phyloP scores from a whole-genome alignment of 768 basidiomycete genomes.

The Dentipellis sp. region DNA sequence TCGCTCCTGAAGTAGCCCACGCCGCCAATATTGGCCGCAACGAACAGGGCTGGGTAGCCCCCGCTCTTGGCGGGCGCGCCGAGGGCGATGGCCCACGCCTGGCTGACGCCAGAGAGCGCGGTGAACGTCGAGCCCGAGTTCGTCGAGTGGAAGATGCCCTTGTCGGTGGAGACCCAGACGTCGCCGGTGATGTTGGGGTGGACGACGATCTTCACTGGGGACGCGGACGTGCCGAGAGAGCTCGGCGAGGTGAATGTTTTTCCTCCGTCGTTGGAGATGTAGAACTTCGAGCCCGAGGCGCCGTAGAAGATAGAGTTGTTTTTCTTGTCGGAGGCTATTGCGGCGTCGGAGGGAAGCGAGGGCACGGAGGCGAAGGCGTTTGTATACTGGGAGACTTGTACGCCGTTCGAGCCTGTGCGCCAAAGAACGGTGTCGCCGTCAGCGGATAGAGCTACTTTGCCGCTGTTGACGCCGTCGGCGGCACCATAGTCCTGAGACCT shows the following conservation, averaged over 20 bases:
- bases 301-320: constrained; percentile 51
- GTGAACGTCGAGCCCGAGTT: constrained; percentile 41
- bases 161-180: constrained; percentile 56
- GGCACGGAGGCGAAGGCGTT: constrained; percentile 40
- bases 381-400: constrained; percentile 43
- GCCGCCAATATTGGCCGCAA: constrained; percentile 40
- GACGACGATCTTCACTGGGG: constrained; percentile 43
- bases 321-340: constrained; percentile 56
- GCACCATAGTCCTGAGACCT: constrained; percentile 48
- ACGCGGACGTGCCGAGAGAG: constrained; percentile 37
- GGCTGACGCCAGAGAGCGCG: constrained; percentile 34
- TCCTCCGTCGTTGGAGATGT: constrained; percentile 49
- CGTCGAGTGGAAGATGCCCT: constrained; percentile 48
- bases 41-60: constrained; percentile 47
- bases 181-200: constrained; percentile 47
- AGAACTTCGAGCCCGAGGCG: constrained; percentile 45
- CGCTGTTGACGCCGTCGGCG: constrained; percentile 31
- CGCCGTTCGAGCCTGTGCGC: constrained; percentile 38
- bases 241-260: constrained; percentile 38
- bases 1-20: constrained; percentile 50
- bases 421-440: constrained; percentile 50
- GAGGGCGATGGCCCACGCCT: constrained; percentile 50
- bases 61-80: constrained; percentile 39
- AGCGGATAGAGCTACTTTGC: constrained; percentile 35
- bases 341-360: constrained; percentile 40